Percentiles rank a stretch among this genome's conserved stretches.
These are phyloP conservation scores for Artemisia tridentata DNA, from an alignment of 129 eudicot species.

Conservation along the genomic window DNA sequence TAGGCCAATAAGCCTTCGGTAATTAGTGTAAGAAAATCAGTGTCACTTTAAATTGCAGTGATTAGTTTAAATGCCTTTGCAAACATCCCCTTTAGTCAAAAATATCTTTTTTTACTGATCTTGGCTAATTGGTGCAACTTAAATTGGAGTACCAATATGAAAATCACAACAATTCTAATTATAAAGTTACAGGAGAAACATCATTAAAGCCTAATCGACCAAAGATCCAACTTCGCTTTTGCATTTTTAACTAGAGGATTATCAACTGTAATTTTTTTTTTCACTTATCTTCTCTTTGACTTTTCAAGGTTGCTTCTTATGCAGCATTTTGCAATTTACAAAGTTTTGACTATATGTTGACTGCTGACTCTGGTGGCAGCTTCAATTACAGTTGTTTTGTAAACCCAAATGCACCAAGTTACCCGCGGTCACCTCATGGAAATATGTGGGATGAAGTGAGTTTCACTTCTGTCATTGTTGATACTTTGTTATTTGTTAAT, in stretches of 20 bases:
- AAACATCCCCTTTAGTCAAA: not conserved
- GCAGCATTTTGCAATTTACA: slow-evolving; percentile 6
- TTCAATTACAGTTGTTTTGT: slow-evolving; percentile 64
- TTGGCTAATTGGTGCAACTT: slow-evolving; percentile 10
- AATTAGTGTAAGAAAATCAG: not conserved
- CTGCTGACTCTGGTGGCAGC: slow-evolving; percentile 83
- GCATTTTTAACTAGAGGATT: slow-evolving; percentile 87
- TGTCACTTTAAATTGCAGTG: not conserved
- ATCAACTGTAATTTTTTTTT: slow-evolving; percentile 40
- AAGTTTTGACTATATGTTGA: slow-evolving; percentile 20
- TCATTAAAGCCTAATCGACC: slow-evolving; percentile 78
- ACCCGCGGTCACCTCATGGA: slow-evolving; percentile 95
- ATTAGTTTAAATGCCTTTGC: slow-evolving; percentile 1
- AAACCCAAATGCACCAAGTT: slow-evolving; percentile 83
- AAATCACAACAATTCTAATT: slow-evolving; percentile 62
- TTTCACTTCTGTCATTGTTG: slow-evolving; percentile 2
- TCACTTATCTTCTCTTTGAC: not conserved
- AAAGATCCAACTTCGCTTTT: slow-evolving; percentile 73
- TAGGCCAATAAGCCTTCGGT: too few species aligned
- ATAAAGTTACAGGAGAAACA: slow-evolving; percentile 61
- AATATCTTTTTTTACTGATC: not conserved
- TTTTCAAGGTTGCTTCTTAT: slow-evolving; percentile 11
- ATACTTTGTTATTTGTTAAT: slow-evolving; percentile 1
- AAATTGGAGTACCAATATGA: slow-evolving; percentile 80
- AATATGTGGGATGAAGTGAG: slow-evolving; percentile 91